Percentiles rank a stretch among this genome's conserved stretches.
Evolutionary conservation across 2,329 filamentous ascomycete genomes (phyloP).

Genomic region (Proliferodiscus dingleyae): DNA sequence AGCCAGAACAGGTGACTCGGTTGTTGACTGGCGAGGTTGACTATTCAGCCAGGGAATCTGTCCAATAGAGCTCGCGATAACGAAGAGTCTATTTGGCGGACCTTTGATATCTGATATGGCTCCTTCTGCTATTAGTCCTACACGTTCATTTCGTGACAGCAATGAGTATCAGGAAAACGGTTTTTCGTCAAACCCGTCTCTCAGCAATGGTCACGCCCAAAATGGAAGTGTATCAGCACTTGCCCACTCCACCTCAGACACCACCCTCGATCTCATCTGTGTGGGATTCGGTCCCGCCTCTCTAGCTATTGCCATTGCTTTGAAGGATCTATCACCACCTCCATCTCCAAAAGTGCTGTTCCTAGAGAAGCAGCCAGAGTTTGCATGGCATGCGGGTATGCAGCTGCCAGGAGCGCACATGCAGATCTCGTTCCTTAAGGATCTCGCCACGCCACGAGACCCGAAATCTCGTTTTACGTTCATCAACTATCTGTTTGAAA

Average conservation of each 20-base stretch:
- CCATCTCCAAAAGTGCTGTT: constrained; percentile 68
- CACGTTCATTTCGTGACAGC: constrained; percentile 10
- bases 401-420: constrained; percentile 88
- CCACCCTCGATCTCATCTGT: constrained; percentile 80
- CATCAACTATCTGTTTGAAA: constrained; percentile 83
- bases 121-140: constrained; percentile 23
- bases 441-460: constrained; percentile 83
- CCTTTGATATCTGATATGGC: constrained; percentile 16
- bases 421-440: constrained; percentile 98
- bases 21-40: too few relatives aligned
- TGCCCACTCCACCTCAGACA: constrained; percentile 35
- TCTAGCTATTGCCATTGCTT: constrained; percentile 80
- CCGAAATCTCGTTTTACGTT: constrained; percentile 91
- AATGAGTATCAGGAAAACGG: constrained; percentile 2
- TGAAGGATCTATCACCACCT: constrained; percentile 67
- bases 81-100: not conserved
- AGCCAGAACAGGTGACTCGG: too few relatives aligned
- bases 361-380: constrained; percentile 76
- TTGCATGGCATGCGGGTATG: constrained; percentile 96
- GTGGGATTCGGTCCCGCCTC: constrained; percentile 92
- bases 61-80: not conserved
- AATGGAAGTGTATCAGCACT: not conserved
- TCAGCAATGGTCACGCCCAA: not conserved
- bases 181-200: not conserved
- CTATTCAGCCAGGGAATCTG: not conserved